Conservation (phyloP, 352 stramenopile genomes). For the Pythium scleroteichum region DNA sequence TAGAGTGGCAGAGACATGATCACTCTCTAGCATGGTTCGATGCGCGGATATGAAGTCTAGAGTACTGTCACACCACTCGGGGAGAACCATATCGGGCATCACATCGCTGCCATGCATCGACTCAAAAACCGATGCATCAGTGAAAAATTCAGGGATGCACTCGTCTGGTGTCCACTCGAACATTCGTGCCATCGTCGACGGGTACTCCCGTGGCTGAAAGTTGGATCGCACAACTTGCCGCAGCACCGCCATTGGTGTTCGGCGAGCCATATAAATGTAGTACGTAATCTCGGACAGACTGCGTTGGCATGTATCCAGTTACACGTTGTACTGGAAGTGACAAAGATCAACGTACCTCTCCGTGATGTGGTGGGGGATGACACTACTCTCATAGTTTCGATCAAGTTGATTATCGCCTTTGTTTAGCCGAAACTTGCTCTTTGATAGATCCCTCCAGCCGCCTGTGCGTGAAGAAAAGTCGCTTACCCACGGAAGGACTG, state of each 20-base stretch:
- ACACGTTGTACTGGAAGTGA: neutral
- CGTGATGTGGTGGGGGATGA: conserved; percentile 92
- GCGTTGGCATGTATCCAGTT: neutral
- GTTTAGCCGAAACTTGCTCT: conserved; percentile 94
- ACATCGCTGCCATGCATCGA: conserved; percentile 67
- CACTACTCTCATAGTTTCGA: conserved; percentile 85
- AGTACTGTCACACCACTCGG: conserved; percentile 68
- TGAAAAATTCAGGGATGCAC: conserved; percentile 96
- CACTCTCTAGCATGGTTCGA: conserved; percentile 90
- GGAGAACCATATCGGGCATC: conserved; percentile 76
- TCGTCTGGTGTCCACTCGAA: conserved; percentile 96
- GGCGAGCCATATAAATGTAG: conserved; percentile 94
- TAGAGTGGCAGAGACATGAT: conserved; percentile 80
- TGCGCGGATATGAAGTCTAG: conserved; percentile 89
- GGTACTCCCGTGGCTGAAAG: conserved; percentile 95
- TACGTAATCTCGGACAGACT: conserved; percentile 94
- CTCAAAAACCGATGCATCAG: conserved; percentile 81
- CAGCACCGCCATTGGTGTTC: conserved; percentile 86
- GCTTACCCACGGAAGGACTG: conserved; percentile 96
- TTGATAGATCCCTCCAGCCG: conserved; percentile 88
- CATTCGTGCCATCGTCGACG: conserved; percentile 85
- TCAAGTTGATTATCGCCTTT: conserved; percentile 95
- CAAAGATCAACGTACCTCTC: conserved; percentile 61
- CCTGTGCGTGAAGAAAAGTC: conserved; percentile 73
- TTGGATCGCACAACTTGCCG: conserved; percentile 86